These are phyloP conservation scores for Domatiomyces catenatus DNA, from an alignment of 2,329 filamentous ascomycete genomes.

Conservation along the genomic window DNA sequence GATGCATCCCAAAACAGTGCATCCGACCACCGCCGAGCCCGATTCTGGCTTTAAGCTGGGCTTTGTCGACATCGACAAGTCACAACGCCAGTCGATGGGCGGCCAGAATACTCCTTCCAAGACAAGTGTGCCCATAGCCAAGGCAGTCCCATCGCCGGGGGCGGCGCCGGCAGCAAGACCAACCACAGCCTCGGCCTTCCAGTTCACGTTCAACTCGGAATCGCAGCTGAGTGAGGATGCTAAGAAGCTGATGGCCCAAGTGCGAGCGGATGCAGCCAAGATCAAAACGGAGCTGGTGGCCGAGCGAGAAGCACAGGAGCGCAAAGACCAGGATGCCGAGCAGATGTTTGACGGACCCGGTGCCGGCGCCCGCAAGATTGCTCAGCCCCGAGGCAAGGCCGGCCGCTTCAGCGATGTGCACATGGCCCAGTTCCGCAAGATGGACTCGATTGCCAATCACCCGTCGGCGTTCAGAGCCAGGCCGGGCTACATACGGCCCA, in stretches of 20 bases:
- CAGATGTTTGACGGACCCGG: constrained; percentile 20
- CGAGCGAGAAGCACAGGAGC: constrained; percentile 41
- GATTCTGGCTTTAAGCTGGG: constrained; percentile 71
- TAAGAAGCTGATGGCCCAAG: constrained; percentile 45
- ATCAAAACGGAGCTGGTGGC: constrained; percentile 55
- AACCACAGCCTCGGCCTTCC: constrained; percentile 30
- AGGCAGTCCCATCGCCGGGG: constrained; percentile 1
- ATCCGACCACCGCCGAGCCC: constrained; percentile 54
- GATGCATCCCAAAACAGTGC: constrained; percentile 81
- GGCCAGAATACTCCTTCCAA: constrained; percentile 27
- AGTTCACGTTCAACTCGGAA: constrained; percentile 31
- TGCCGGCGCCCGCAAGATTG: constrained; percentile 52
- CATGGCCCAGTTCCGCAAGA: constrained; percentile 83
- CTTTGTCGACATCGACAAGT: constrained; percentile 34
- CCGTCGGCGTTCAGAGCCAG: constrained; percentile 53
- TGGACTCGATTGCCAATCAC: constrained; percentile 88
- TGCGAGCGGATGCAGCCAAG: constrained; percentile 55
- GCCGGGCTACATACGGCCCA: constrained; percentile 28
- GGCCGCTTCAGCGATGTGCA: constrained; percentile 73
- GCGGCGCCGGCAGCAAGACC: constrained; percentile 18
- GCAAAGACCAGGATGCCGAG: constrained; percentile 33
- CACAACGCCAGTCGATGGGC: constrained; percentile 11
- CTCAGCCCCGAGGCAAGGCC: constrained; percentile 60
- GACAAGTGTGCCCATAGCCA: not conserved
- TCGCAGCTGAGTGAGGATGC: constrained; percentile 35